Conservation (phyloP, 2,329 filamentous ascomycete species). For the Colletotrichum sp. region DNA sequence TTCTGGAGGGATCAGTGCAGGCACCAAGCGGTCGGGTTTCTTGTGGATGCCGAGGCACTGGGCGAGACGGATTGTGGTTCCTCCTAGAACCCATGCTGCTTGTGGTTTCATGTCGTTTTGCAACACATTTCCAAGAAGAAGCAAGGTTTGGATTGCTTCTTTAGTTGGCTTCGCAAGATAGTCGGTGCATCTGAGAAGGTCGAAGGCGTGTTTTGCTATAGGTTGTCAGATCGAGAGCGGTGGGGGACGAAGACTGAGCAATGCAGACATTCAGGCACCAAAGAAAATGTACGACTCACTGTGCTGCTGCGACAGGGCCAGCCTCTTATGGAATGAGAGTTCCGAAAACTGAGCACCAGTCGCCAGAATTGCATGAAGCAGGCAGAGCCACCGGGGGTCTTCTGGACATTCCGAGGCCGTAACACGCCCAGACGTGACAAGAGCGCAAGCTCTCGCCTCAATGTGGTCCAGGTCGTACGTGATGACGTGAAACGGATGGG, state of each 20-base stretch:
- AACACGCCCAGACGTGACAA: not conserved
- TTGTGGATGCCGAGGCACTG: conserved; percentile 2
- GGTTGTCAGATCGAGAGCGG: not conserved
- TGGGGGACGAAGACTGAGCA: not conserved
- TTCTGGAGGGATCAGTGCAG: not conserved
- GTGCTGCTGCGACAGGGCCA: not conserved
- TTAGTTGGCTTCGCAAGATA: not conserved
- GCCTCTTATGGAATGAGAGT: not conserved
- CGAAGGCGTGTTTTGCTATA: not conserved
- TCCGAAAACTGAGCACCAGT: not conserved
- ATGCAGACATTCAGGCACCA: too few species aligned
- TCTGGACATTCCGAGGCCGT: not conserved
- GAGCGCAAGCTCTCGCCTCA: not conserved
- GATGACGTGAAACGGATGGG: not conserved
- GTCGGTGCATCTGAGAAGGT: not conserved
- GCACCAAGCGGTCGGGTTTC: not conserved
- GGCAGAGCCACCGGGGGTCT: not conserved
- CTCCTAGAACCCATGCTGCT: conserved; percentile 17
- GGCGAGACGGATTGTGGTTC: conserved; percentile 11
- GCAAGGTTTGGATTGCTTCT: not conserved
- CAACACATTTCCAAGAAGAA: conserved; percentile 10
- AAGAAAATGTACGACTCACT: not conserved
- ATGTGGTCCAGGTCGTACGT: not conserved
- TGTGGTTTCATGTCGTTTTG: conserved; percentile 21
- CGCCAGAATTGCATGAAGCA: not conserved